Percentiles rank a stretch among this genome's conserved stretches.
Evolutionary conservation across 2,329 filamentous ascomycete species (phyloP).

Genomic region (Xylaria multiplex): DNA sequence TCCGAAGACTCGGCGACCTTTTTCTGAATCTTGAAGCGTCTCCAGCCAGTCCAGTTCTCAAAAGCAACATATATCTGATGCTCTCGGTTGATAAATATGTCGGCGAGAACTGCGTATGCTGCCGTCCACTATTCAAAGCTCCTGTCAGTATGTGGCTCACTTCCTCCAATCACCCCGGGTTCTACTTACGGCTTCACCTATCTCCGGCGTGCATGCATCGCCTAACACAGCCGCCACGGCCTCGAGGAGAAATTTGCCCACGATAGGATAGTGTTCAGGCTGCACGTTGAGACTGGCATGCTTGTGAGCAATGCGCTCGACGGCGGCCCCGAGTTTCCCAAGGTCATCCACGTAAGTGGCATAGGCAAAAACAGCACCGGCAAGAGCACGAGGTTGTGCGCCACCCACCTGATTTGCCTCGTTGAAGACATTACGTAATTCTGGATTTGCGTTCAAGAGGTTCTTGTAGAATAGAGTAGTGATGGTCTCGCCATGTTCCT

Average conservation of each 20-base stretch:
- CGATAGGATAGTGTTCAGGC: slow-evolving; percentile 75
- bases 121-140: slow-evolving; percentile 64
- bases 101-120: slow-evolving; percentile 76
- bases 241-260: slow-evolving; percentile 73
- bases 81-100: slow-evolving; percentile 76
- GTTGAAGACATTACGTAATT: slow-evolving; percentile 77
- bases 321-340: slow-evolving; percentile 62
- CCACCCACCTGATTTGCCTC: slow-evolving; percentile 73
- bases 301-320: slow-evolving; percentile 79
- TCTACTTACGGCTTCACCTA: slow-evolving; percentile 64
- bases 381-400: slow-evolving; percentile 75
- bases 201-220: slow-evolving; percentile 70
- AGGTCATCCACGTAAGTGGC: slow-evolving; percentile 78
- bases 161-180: neutral
- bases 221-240: slow-evolving; percentile 76
- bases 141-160: slow-evolving; percentile 8
- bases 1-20: slow-evolving; percentile 69
- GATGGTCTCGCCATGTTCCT: slow-evolving; percentile 73
- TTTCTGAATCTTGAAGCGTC: slow-evolving; percentile 64
- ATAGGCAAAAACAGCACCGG: slow-evolving; percentile 75
- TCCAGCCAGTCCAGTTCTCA: slow-evolving; percentile 59
- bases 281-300: slow-evolving; percentile 76
- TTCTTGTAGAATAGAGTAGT: slow-evolving; percentile 78
- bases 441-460: slow-evolving; percentile 71
- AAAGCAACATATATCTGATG: slow-evolving; percentile 64